Conservation (phyloP, 2,329 filamentous ascomycete species). For the Exophiala aquamarina region DNA sequence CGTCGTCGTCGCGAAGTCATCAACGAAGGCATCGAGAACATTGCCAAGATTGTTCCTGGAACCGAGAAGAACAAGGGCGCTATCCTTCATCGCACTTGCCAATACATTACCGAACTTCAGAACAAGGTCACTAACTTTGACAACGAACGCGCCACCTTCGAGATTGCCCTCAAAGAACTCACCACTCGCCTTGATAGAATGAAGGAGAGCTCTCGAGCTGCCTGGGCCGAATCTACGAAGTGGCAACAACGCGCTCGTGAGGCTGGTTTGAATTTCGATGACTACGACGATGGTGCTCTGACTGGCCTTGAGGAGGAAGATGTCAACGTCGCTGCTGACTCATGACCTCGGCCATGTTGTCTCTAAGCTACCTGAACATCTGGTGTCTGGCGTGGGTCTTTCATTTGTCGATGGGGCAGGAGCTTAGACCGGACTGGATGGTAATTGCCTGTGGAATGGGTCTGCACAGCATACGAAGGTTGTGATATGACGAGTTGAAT, state of each 20-base stretch:
- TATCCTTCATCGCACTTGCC: conserved; percentile 87
- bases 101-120: conserved; percentile 83
- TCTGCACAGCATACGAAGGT: too few species aligned
- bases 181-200: conserved; percentile 93
- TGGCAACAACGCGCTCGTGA: conserved; percentile 49
- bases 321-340: conserved; percentile 6
- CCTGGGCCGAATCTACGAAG: conserved; percentile 79
- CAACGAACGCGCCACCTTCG: conserved; percentile 46
- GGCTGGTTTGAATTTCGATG: conserved; percentile 49
- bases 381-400: neutral
- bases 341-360: conserved; percentile 2
- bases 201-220: conserved; percentile 86
- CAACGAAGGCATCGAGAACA: conserved; percentile 97
- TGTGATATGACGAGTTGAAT: too few species aligned
- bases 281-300: conserved; percentile 37
- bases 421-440: too few species aligned
- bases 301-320: conserved; percentile 19
- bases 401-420: neutral
- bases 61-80: conserved; percentile 99
- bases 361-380: neutral
- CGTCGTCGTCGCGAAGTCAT: conserved; percentile 95
- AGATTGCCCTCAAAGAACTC: conserved; percentile 70
- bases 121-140: conserved; percentile 31
- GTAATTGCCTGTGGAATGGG: too few species aligned
- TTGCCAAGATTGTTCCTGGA: conserved; percentile 94